phyloP scores from a whole-genome alignment of 2,329 filamentous ascomycete species.

The Neurospora sp. region DNA sequence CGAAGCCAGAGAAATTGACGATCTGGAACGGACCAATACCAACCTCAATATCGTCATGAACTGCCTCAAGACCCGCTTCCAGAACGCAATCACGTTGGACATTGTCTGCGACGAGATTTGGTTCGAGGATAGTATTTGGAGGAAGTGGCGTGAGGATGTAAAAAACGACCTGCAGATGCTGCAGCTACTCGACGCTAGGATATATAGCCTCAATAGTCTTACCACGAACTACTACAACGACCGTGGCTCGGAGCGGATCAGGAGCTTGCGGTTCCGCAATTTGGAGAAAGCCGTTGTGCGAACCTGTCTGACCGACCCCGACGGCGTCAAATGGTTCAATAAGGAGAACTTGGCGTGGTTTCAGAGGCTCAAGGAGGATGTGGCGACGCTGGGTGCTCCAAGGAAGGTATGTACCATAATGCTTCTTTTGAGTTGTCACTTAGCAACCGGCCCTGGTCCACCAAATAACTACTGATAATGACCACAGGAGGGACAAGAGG shows the following conservation, averaged over 20 bases:
- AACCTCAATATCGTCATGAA: not conserved
- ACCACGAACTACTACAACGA: not conserved
- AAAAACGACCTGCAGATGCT: not conserved
- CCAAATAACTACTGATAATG: no score
- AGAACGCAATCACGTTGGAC: not conserved
- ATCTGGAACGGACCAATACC: no score
- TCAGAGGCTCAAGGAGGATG: not conserved
- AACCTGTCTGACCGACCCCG: not conserved
- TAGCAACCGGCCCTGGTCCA: no score
- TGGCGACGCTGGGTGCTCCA: not conserved
- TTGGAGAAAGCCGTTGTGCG: not conserved
- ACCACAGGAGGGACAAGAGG: no score
- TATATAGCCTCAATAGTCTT: not conserved
- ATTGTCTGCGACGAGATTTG: not conserved
- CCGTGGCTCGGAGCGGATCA: not conserved
- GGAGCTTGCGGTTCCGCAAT: not conserved
- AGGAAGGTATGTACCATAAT: no score
- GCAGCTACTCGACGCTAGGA: no score
- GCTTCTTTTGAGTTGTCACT: no score
- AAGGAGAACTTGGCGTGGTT: not conserved
- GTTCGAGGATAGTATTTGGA: not conserved
- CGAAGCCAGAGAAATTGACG: no score
- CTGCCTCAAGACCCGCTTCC: not conserved
- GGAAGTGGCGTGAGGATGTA: not conserved
- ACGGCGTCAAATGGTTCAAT: not conserved